phyloP scores from a whole-genome alignment of 1,139 yeast genomes.

The Sporopachydermia cereana region DNA sequence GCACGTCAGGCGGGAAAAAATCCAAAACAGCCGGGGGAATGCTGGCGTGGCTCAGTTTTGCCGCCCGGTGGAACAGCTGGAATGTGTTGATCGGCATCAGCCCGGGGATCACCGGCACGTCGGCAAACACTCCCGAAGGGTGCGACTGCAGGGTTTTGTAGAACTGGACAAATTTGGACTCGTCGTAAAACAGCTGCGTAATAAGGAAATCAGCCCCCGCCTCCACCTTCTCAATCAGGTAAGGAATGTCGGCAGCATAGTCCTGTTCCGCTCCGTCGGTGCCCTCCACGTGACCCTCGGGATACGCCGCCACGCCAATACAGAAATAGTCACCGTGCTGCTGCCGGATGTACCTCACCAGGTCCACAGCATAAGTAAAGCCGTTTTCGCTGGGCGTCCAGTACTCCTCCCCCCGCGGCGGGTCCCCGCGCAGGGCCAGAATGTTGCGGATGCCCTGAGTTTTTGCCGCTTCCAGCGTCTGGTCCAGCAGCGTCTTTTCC shows the following conservation, averaged over 20 bases:
- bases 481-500: slow-evolving; percentile 61
- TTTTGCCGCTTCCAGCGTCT: slow-evolving; percentile 66
- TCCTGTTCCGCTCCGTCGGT: slow-evolving; percentile 59
- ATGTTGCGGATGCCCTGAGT: slow-evolving; percentile 71
- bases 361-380: slow-evolving; percentile 68
- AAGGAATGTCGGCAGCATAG: slow-evolving; percentile 56
- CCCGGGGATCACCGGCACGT: slow-evolving; percentile 72
- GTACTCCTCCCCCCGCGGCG: slow-evolving; percentile 76
- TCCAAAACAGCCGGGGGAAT: slow-evolving; percentile 51
- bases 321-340: slow-evolving; percentile 68
- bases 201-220: slow-evolving; percentile 93
- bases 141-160: slow-evolving; percentile 34
- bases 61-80: slow-evolving; percentile 74
- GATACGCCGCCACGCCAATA: slow-evolving; percentile 89
- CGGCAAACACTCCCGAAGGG: slow-evolving; percentile 31
- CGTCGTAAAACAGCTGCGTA: slow-evolving; percentile 77
- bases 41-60: slow-evolving; percentile 81
- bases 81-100: slow-evolving; percentile 94
- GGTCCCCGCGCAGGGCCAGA: slow-evolving; percentile 90
- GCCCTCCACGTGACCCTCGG: slow-evolving; percentile 87
- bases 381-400: slow-evolving; percentile 35
- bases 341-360: slow-evolving; percentile 62
- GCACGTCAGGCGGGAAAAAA: slow-evolving; percentile 43
- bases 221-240: slow-evolving; percentile 67
- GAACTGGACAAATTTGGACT: slow-evolving; percentile 40